Evolutionary conservation across 441 rosid genomes (phyloP), one percentile per base, ranked within the genome.

Genomic region (Syzygium syzygioides): DNA sequence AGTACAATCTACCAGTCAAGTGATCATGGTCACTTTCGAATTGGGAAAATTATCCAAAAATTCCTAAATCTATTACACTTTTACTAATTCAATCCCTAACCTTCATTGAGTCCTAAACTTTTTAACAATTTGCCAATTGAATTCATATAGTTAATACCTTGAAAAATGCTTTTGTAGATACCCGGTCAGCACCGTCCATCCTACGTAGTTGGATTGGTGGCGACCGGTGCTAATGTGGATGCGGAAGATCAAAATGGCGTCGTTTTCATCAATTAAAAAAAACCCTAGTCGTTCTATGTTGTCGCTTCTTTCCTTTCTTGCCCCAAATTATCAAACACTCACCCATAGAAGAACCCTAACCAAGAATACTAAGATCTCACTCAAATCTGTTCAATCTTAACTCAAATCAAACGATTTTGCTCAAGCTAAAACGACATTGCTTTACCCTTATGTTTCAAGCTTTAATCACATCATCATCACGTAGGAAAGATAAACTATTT

Each of bases 41-140:
- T 66, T 32, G 45, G 59, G 11, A 66, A 66, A 66, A 32, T 66
- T 66, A 0, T 3, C 11, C 14, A 4, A 32, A 66, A 66, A 17
- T 0, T 66, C 14, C 9, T 32, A 9, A 32, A 66, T 2, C 1
- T 32, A 32, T 32, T 1, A 1, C 1, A 18, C 0, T 32, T 32
- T 32, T 66, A 3, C 0, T 3, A 18, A 4, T 32, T 32, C 5
- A 32, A 0, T 17, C 6, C 0, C 18, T 17, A 66, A n/a, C 2
- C 11, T 14, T 64, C 30, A 30, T 64, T n/a, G 18, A n/a, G 11
- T n/a, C 9, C 0, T n/a, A 7, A 14, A 32, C 1, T 0, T 15
- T 4, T 66, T 66, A 23, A 66, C 1, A 32, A 66, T 9, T 66
- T 66, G 41, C 18, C 3, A 32, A 56, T 20, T 56, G 26, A 20